These are phyloP conservation scores for Suhomyces bolitotheri DNA, from an alignment of 1,139 yeast species.

Conservation along the genomic window DNA sequence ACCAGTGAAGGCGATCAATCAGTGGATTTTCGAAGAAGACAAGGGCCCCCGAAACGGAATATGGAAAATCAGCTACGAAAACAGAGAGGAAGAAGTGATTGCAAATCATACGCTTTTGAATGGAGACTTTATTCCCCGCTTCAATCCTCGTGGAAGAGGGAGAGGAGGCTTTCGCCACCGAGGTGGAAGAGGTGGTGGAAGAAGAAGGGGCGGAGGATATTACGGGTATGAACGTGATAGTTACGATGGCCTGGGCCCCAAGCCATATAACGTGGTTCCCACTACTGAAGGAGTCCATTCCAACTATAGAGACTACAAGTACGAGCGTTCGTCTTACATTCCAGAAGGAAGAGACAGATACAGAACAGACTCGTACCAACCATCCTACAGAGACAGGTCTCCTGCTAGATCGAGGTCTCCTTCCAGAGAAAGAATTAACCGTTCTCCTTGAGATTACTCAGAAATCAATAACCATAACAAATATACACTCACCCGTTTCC, in stretches of 20 bases:
- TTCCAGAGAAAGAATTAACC: slow-evolving; percentile 11
- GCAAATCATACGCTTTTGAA: slow-evolving; percentile 45
- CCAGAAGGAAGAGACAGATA: slow-evolving; percentile 16
- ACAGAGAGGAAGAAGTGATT: slow-evolving; percentile 32
- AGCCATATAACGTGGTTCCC: slow-evolving; percentile 17
- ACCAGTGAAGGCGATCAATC: slow-evolving; percentile 47
- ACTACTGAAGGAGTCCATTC: slow-evolving; percentile 7
- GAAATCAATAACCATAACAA: too few relatives aligned
- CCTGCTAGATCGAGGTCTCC: slow-evolving; percentile 19
- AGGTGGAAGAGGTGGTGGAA: slow-evolving; percentile 9
- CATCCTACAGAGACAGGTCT: slow-evolving; percentile 13
- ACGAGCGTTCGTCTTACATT: slow-evolving; percentile 20
- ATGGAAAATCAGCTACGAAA: slow-evolving; percentile 42
- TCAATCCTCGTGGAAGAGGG: slow-evolving; percentile 16
- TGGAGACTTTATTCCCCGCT: slow-evolving; percentile 30
- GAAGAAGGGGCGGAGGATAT: slow-evolving; percentile 9
- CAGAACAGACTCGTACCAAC: slow-evolving; percentile 25
- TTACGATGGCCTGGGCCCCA: slow-evolving; percentile 13
- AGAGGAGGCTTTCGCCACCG: slow-evolving; percentile 14
- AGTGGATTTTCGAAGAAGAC: slow-evolving; percentile 51
- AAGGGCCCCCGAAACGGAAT: slow-evolving; percentile 45
- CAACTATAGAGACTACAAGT: slow-evolving; percentile 9
- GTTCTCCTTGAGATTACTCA: slow-evolving; percentile 1
- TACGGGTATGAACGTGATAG: slow-evolving; percentile 9
- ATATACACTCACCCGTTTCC: too few relatives aligned